phyloP scores from a whole-genome alignment of 2,329 filamentous ascomycete species.

The Aspergillus amoenus region DNA sequence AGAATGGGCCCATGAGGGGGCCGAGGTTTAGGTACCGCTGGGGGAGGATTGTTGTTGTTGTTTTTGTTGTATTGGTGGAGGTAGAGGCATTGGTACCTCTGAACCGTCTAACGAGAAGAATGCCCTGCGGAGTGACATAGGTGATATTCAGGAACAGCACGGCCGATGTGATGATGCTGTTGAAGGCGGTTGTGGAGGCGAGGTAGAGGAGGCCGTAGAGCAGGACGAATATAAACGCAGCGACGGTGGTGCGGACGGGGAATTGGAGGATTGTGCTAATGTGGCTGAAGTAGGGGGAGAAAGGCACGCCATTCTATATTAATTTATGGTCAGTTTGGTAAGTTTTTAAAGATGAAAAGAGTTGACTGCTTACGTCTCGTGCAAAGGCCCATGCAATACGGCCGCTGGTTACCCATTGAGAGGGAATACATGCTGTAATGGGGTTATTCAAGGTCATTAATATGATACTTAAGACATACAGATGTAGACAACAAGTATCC shows the following conservation, averaged over 20 bases:
- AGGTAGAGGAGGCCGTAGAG: conserved; percentile 38
- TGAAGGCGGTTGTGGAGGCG: conserved; percentile 41
- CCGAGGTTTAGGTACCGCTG: conserved; percentile 34
- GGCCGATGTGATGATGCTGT: conserved; percentile 40
- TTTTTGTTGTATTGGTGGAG: too few species aligned
- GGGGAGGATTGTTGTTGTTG: not conserved
- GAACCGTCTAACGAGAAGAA: conserved; percentile 31
- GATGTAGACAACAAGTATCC: conserved; percentile 18
- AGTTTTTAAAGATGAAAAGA: not conserved
- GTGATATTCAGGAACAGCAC: conserved; percentile 38
- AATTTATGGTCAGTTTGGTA: not conserved
- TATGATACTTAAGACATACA: not conserved
- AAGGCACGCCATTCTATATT: conserved; percentile 16
- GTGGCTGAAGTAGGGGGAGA: conserved; percentile 17
- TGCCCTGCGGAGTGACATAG: conserved; percentile 45
- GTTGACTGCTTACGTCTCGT: not conserved
- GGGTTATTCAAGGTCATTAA: not conserved
- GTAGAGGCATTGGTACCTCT: too few species aligned
- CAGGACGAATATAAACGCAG: conserved; percentile 45
- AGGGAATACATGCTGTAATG: not conserved
- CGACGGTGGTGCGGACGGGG: conserved; percentile 45
- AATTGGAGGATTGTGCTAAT: conserved; percentile 11
- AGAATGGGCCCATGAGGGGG: conserved; percentile 27
- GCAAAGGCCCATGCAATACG: conserved; percentile 15
- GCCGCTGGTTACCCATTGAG: conserved; percentile 10